A percentile compares a stretch with the other conserved stretches of the same genome.
These are phyloP conservation scores for Boletus speciosus DNA, from an alignment of 768 basidiomycete genomes.

Conservation along the genomic window DNA sequence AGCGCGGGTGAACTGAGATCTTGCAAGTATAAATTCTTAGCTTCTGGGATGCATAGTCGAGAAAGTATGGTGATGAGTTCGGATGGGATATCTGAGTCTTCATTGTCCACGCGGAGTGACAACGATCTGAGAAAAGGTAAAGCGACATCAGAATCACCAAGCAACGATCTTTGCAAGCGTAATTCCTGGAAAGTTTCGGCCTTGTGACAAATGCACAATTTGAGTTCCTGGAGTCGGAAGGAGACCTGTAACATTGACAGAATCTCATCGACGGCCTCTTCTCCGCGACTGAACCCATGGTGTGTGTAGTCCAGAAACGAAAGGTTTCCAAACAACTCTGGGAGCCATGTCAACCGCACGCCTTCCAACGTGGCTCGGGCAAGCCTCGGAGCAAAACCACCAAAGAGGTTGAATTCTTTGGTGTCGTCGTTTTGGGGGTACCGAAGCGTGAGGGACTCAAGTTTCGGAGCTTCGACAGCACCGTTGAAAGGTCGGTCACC, in stretches of 20 bases:
- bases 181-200: conserved; percentile 15
- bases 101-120: conserved; percentile 47
- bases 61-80: conserved; percentile 54
- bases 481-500: conserved; percentile 8
- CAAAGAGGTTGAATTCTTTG: conserved; percentile 65
- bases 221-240: conserved; percentile 48
- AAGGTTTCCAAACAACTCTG: conserved; percentile 59
- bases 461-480: conserved; percentile 36
- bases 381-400: conserved; percentile 56
- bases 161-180: conserved; percentile 12
- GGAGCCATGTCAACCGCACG: conserved; percentile 58
- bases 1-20: conserved; percentile 30
- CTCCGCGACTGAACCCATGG: conserved; percentile 60
- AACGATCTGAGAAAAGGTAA: conserved; percentile 49
- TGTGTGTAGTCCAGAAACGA: conserved; percentile 68
- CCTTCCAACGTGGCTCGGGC: conserved; percentile 58
- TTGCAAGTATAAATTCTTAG: conserved; percentile 46
- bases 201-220: conserved; percentile 50
- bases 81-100: conserved; percentile 60
- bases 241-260: conserved; percentile 57
- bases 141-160: conserved; percentile 32
- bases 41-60: conserved; percentile 46
- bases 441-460: conserved; percentile 56
- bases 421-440: conserved; percentile 66
- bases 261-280: conserved; percentile 55